Conservation (phyloP, 202 grass and related monocot genomes). For the Setaria italica region DNA sequence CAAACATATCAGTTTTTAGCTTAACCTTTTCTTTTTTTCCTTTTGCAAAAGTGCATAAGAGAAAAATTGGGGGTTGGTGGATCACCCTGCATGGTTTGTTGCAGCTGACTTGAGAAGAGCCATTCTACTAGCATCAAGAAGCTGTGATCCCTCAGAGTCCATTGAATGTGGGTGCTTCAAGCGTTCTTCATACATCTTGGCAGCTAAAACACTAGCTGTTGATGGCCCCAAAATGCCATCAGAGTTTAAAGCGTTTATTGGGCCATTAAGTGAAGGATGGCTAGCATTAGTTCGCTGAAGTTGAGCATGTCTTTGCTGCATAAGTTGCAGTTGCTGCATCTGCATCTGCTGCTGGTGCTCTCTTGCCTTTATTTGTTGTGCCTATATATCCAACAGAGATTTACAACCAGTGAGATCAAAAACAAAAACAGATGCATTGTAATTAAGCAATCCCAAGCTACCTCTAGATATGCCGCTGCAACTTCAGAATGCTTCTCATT, state of each 20-base stretch:
- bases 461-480: conserved; percentile 96
- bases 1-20: conserved; percentile 26
- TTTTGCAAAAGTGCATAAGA: conserved; percentile 36
- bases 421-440: conserved; percentile 14
- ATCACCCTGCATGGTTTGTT: conserved; percentile 83
- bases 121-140: conserved; percentile 90
- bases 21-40: neutral
- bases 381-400: conserved; percentile 50
- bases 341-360: conserved; percentile 98
- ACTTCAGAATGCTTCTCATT: conserved; percentile 99
- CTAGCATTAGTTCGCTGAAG: conserved; percentile 79
- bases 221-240: conserved; percentile 83
- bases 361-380: conserved; percentile 92
- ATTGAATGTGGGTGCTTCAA: conserved; percentile 84
- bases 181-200: conserved; percentile 98
- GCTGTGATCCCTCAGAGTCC: conserved; percentile 86
- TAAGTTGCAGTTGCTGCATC: conserved; percentile 98
- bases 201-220: conserved; percentile 94
- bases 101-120: conserved; percentile 92
- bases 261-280: conserved; percentile 75
- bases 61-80: neutral
- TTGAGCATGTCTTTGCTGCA: conserved; percentile 96
- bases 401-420: neutral
- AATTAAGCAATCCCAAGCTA: conserved; percentile 39
- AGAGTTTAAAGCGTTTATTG: conserved; percentile 79